These are phyloP conservation scores for Yamadazyma sp. DNA, from an alignment of 805 yeast species.

Conservation along the genomic window DNA sequence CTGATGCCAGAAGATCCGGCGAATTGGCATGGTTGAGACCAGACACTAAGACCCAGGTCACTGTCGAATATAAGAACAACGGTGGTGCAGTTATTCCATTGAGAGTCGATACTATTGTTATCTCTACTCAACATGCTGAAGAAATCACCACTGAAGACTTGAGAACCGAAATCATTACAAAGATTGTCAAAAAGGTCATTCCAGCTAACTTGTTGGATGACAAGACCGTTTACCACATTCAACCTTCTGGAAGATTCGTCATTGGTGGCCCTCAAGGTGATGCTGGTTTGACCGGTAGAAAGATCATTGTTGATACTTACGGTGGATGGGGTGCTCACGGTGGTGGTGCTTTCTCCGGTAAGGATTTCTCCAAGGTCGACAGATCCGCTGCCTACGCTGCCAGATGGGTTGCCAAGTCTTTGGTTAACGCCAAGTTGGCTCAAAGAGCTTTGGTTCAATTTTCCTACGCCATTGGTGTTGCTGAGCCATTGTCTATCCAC, in stretches of 20 bases:
- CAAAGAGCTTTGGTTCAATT: slow-evolving; percentile 97
- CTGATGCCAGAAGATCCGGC: slow-evolving; percentile 96
- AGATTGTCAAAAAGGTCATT: slow-evolving; percentile 88
- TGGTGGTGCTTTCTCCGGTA: slow-evolving; percentile 99
- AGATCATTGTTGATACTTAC: slow-evolving; percentile 98
- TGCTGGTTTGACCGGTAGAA: slow-evolving; percentile 99
- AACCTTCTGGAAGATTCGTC: slow-evolving; percentile 99
- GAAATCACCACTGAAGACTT: slow-evolving; percentile 91
- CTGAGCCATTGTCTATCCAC: slow-evolving; percentile 96
- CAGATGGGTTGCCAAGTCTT: slow-evolving; percentile 99
- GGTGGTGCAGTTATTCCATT: slow-evolving; percentile 93
- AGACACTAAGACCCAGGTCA: slow-evolving; percentile 99
- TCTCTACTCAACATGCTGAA: slow-evolving; percentile 98
- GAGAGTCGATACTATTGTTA: slow-evolving; percentile 96
- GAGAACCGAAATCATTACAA: slow-evolving; percentile 72
- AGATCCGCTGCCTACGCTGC: slow-evolving; percentile 99
- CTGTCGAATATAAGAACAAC: slow-evolving; percentile 92
- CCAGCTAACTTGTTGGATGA: slow-evolving; percentile 90
- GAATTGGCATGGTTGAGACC: slow-evolving; percentile 96
- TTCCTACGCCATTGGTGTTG: slow-evolving; percentile 99
- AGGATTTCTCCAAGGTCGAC: slow-evolving; percentile 99
- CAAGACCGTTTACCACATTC: slow-evolving; percentile 95
- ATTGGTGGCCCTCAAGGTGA: slow-evolving; percentile 99
- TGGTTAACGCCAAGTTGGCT: slow-evolving; percentile 91
- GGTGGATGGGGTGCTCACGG: slow-evolving; percentile 99